Base-by-base conservation (phyloP, 179 eudicot species). In the Amaranthus tricolor region DNA sequence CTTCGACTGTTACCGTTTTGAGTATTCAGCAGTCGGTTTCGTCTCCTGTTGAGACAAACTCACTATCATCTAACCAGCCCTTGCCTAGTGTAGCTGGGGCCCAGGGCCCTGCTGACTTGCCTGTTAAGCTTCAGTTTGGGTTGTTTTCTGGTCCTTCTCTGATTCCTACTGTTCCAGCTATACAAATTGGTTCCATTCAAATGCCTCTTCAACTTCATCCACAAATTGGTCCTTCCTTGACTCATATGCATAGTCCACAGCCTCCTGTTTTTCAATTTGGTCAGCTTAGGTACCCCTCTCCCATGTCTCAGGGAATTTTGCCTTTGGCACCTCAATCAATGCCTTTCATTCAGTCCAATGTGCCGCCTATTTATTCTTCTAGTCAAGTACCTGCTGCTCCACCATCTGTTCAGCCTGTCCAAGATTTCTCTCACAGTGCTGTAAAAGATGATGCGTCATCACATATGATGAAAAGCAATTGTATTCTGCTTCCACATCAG, bases 111-210 rank as follows among this genome's bases (percentile, higher is more conserved):
- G 64, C 79, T 77, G 98, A 90, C 86, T 66, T 84, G 58, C 97
- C 91, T 70, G 84, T 87, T 74, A 85, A 90, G 66, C 94, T 96
- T 76, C 99, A 93, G 79, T 96, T 93, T 87, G 98, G 99, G 80
- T 84, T 95, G 74, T 95, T 95, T 82, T 85, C 97, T 70, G 99
- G 99, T 56, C 98, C 98, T 66, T 82, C 99, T 80, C 75, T 95
- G 57, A 87, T 93, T 79, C 96, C 99, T 54, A 91, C 99, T 20
- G 89, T 93, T 81, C 97, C 98, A 20, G 86, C 98, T 51, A 96
- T 96, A 77, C 98, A 96, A 78, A 96, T 96, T 79, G 99, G 99
- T 78, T 96, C 99, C 15, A 96, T 96, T 71, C 97, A 95, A 88
- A 93, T 95, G 98, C 99, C 99, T 73, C 89, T 95, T 63, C 99